Evolutionary conservation across 1,139 yeast genomes (phyloP).

Genomic region (Nakaseomyces uthaithaninus): DNA sequence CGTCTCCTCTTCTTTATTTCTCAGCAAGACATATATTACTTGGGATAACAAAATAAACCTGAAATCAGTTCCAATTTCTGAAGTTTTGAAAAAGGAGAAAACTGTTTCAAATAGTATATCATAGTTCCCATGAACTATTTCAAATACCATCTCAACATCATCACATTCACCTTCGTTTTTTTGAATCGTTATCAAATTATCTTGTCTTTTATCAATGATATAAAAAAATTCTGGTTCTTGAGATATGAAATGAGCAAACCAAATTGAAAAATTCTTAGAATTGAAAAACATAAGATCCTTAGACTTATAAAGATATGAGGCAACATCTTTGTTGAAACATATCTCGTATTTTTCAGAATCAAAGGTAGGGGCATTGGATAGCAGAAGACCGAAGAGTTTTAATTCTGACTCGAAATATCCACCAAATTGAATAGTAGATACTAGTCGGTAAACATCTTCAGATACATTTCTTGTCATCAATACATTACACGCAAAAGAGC

Average conservation of each 20-base stretch:
- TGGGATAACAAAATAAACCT: neutral
- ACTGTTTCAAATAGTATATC: neutral
- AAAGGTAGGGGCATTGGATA: neutral
- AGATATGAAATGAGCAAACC: constrained; percentile 2
- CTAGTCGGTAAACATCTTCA: neutral
- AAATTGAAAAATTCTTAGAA: neutral
- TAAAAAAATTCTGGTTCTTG: neutral
- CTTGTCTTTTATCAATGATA: neutral
- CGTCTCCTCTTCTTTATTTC: too few species aligned
- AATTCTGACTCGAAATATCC: neutral
- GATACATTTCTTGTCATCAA: neutral
- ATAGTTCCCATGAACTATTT: neutral
- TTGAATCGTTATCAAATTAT: neutral
- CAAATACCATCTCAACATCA: constrained; percentile 2
- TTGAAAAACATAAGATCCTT: neutral
- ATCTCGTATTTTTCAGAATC: neutral
- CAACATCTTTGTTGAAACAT: neutral
- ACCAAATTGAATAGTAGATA: neutral
- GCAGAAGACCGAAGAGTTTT: neutral
- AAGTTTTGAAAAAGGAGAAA: neutral
- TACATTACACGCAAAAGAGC: neutral
- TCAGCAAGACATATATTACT: neutral
- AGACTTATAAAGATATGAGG: neutral
- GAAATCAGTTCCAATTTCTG: neutral
- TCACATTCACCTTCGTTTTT: neutral